A percentile compares a stretch with the other conserved stretches of the same genome.
Conservation (phyloP, 2,329 filamentous ascomycete genomes). For the Cladosporium velox region DNA sequence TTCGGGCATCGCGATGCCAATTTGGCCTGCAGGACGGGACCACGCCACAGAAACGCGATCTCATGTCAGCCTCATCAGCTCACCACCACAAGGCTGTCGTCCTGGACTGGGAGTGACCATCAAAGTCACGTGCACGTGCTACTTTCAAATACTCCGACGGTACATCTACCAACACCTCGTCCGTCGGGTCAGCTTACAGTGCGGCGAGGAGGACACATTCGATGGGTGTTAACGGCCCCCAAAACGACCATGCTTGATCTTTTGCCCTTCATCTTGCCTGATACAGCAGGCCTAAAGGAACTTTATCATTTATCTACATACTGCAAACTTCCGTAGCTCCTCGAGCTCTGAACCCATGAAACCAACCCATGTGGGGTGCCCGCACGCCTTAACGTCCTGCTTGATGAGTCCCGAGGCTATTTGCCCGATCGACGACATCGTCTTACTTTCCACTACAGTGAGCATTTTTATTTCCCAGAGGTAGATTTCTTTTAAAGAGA, state of each 20-base stretch:
- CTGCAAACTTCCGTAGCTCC: neutral
- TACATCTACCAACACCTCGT: neutral
- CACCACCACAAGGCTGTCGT: neutral
- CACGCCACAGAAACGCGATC: neutral
- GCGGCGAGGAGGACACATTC: neutral
- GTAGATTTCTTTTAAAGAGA: neutral
- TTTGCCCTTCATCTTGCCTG: neutral
- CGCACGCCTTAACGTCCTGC: neutral
- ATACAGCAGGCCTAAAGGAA: neutral
- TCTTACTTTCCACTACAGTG: neutral
- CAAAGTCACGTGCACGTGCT: neutral
- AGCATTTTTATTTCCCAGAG: neutral
- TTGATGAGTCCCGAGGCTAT: conserved; percentile 11
- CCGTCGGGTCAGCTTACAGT: neutral
- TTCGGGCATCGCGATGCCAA: neutral
- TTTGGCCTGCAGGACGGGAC: neutral
- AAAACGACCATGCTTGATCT: neutral
- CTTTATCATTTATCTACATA: neutral
- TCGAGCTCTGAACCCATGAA: neutral
- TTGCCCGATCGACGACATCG: neutral
- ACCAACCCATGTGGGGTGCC: conserved; percentile 6
- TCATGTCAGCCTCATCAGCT: conserved; percentile 8
- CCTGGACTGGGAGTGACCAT: neutral
- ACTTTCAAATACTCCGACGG: neutral
- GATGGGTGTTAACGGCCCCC: neutral